Conservation (phyloP, 345 rosid genomes). For the Ricinus communis region DNA sequence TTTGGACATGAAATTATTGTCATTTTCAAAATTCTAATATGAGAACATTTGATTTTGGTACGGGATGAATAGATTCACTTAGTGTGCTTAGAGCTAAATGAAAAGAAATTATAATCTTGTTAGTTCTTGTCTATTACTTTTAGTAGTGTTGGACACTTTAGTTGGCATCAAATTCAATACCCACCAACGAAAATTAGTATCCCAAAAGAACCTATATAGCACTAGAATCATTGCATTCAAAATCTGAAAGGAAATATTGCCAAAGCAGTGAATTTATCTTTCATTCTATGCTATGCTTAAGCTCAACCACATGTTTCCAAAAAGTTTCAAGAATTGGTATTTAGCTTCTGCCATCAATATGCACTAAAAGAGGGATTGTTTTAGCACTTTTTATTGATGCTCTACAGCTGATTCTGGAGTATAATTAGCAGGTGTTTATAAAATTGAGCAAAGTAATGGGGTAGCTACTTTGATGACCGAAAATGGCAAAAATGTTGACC, state of each 20-base stretch:
- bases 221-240: not conserved
- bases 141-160: not conserved
- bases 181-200: not conserved
- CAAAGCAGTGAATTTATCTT: not conserved
- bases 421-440: not conserved
- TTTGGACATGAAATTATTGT: conserved; percentile 4
- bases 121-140: not conserved
- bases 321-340: not conserved
- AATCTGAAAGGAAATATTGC: not conserved
- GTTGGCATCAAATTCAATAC: conserved; percentile 3
- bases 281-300: not conserved
- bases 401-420: conserved; percentile 1
- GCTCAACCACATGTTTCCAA: not conserved
- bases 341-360: not conserved
- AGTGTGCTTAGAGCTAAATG: not conserved
- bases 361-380: not conserved
- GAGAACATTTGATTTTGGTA: not conserved
- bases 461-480: conserved; percentile 5
- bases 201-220: too few relatives aligned
- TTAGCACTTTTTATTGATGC: not conserved
- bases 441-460: not conserved
- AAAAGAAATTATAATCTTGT: not conserved
- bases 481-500: conserved; percentile 19
- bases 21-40: not conserved
- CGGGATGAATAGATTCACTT: not conserved